phyloP scores from a whole-genome alignment of 352 stramenopile genomes.

The Globisporangium rhizosaccharum region DNA sequence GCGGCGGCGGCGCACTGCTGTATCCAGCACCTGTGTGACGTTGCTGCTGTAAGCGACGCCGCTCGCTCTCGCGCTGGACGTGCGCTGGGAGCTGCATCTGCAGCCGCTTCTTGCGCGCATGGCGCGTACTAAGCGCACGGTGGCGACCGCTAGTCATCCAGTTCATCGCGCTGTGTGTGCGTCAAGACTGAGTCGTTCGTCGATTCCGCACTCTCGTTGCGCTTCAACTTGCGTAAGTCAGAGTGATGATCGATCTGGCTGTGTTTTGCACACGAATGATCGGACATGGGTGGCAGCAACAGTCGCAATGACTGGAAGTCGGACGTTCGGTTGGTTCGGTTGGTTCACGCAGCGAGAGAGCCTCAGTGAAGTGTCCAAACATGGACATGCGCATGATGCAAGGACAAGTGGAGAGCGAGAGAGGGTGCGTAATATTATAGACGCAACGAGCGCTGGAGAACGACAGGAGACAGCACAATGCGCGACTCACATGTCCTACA shows the following conservation, averaged over 20 bases:
- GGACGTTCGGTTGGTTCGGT: no score
- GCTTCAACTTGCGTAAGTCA: not conserved
- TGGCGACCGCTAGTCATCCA: slow-evolving; percentile 66
- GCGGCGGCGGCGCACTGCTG: slow-evolving; percentile 11
- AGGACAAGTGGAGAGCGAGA: no score
- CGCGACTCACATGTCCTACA: not conserved
- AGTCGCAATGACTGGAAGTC: no score
- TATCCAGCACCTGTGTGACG: slow-evolving; percentile 2
- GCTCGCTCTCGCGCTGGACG: slow-evolving; percentile 26
- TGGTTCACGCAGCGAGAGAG: no score
- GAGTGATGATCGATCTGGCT: not conserved
- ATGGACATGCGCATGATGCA: no score
- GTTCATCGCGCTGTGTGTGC: slow-evolving; percentile 31
- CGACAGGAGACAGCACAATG: no score
- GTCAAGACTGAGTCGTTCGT: not conserved
- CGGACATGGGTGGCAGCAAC: not conserved
- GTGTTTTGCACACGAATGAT: not conserved
- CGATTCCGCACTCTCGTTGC: not conserved
- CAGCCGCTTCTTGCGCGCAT: slow-evolving; percentile 25
- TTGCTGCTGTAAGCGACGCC: slow-evolving; percentile 6
- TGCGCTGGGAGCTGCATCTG: slow-evolving; percentile 54
- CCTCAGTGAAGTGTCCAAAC: no score
- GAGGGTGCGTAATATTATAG: not conserved
- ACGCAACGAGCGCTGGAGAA: not conserved
- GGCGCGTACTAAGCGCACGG: slow-evolving; percentile 40